Percentiles rank a stretch among this genome's conserved stretches.
Conservation (phyloP, 495 filamentous ascomycete species). For the Trypethelium eluteriae region DNA sequence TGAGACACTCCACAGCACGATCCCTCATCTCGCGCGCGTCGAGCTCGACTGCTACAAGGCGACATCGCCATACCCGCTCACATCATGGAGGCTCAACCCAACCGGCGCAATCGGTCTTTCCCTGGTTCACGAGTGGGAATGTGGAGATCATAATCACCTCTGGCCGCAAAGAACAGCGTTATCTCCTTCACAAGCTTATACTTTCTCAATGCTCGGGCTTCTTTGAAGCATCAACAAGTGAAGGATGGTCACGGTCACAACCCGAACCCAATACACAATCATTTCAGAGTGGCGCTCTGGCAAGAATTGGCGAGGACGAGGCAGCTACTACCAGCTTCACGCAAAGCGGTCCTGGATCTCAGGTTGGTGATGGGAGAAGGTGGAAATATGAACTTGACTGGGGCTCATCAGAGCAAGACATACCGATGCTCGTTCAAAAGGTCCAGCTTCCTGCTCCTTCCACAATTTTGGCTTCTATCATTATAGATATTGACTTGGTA, state of each 20-base stretch:
- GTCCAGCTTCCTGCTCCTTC: constrained; percentile 33
- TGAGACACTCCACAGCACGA: neutral
- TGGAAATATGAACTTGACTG: constrained; percentile 87
- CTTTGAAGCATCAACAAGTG: constrained; percentile 81
- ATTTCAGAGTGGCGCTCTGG: constrained; percentile 36
- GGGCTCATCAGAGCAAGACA: constrained; percentile 60
- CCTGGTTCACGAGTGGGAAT: constrained; percentile 81
- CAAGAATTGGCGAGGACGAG: constrained; percentile 52
- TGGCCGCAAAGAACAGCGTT: constrained; percentile 66
- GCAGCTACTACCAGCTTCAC: constrained; percentile 25
- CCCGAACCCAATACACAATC: constrained; percentile 23
- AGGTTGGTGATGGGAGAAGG: constrained; percentile 45
- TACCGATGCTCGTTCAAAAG: constrained; percentile 84
- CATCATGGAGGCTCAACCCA: constrained; percentile 62
- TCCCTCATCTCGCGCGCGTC: constrained; percentile 56
- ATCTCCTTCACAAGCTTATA: constrained; percentile 77
- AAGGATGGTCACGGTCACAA: constrained; percentile 65
- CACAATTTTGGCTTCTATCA: neutral
- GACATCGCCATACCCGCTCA: constrained; percentile 69
- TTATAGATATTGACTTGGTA: neutral
- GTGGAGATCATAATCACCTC: constrained; percentile 76
- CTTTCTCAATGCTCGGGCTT: constrained; percentile 83
- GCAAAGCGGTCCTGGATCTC: constrained; percentile 22
- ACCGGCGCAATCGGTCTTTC: constrained; percentile 79
- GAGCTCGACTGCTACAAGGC: constrained; percentile 49